A percentile compares a stretch with the other conserved stretches of the same genome.
These are phyloP conservation scores for Nakazawaea pomicola DNA, from an alignment of 805 yeast genomes.

Conservation along the genomic window DNA sequence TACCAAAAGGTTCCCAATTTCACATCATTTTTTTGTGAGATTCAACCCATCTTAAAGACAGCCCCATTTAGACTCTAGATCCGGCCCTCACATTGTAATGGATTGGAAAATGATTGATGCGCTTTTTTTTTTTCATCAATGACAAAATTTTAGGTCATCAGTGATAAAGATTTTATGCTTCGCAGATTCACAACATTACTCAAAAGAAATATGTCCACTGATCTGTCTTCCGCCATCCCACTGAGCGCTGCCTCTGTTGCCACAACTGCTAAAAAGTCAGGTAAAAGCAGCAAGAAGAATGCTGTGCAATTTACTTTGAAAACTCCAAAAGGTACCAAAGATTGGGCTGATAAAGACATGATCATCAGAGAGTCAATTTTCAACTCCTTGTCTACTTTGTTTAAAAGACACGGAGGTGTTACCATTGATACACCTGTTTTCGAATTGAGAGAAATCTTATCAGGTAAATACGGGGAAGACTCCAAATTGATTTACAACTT, in stretches of 20 bases:
- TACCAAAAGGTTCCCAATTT: no score
- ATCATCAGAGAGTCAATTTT: conserved; percentile 87
- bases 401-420: conserved; percentile 96
- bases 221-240: conserved; percentile 1
- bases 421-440: conserved; percentile 98
- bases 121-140: no score
- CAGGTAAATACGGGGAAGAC: conserved; percentile 99
- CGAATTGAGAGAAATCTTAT: conserved; percentile 88
- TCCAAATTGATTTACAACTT: conserved; percentile 92
- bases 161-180: conserved; percentile 8
- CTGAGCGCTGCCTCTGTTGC: background rate
- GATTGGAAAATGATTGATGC: no score
- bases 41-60: no score
- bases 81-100: no score
- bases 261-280: conserved; percentile 11
- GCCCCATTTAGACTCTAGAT: no score
- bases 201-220: conserved; percentile 8
- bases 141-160: no score
- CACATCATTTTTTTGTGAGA: no score
- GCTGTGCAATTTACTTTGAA: conserved; percentile 64
- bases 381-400: conserved; percentile 61
- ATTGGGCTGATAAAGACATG: conserved; percentile 99
- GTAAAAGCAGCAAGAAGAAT: conserved; percentile 40
- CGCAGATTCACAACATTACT: conserved; percentile 5
- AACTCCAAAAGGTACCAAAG: conserved; percentile 96